Conservation (phyloP, 768 basidiomycete species). For the Tricholomella constricta region DNA sequence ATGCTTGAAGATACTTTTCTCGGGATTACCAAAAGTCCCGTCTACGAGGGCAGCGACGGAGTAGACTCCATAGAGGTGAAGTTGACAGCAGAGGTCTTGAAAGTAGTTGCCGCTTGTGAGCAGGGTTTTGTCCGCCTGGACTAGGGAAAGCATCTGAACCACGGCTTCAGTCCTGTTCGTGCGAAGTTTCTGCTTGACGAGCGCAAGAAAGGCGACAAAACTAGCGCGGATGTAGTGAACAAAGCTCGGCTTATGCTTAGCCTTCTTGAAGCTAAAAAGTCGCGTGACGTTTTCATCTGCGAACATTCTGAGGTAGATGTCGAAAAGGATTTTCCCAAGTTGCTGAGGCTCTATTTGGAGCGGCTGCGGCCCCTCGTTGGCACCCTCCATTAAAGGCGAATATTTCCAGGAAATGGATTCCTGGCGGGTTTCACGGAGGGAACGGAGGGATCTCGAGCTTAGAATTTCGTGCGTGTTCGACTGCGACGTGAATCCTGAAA, state of each 20-base stretch:
- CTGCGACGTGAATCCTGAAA: constrained; percentile 41
- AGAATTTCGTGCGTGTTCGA: constrained; percentile 44
- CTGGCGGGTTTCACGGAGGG: neutral
- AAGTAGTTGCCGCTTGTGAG: constrained; percentile 33
- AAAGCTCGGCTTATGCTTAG: constrained; percentile 21
- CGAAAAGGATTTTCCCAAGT: constrained; percentile 40
- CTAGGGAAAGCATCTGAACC: constrained; percentile 31
- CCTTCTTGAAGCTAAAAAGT: neutral
- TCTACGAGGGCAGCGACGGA: constrained; percentile 26
- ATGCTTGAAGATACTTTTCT: constrained; percentile 23
- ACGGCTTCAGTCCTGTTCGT: constrained; percentile 43
- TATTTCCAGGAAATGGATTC: constrained; percentile 8
- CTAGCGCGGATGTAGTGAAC: constrained; percentile 50
- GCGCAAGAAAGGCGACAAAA: constrained; percentile 46
- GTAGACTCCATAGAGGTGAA: constrained; percentile 42
- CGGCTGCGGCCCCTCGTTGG: neutral
- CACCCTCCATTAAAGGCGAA: neutral
- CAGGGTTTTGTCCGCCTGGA: constrained; percentile 18
- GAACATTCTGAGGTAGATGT: constrained; percentile 48
- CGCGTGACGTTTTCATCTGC: constrained; percentile 36
- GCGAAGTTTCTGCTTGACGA: constrained; percentile 37
- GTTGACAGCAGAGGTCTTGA: constrained; percentile 49
- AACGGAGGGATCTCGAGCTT: neutral
- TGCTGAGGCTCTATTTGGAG: constrained; percentile 31
- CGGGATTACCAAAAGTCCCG: too few species aligned